phyloP scores from a whole-genome alignment of 495 filamentous ascomycete species.

The Thermochaetoides thermophila region DNA sequence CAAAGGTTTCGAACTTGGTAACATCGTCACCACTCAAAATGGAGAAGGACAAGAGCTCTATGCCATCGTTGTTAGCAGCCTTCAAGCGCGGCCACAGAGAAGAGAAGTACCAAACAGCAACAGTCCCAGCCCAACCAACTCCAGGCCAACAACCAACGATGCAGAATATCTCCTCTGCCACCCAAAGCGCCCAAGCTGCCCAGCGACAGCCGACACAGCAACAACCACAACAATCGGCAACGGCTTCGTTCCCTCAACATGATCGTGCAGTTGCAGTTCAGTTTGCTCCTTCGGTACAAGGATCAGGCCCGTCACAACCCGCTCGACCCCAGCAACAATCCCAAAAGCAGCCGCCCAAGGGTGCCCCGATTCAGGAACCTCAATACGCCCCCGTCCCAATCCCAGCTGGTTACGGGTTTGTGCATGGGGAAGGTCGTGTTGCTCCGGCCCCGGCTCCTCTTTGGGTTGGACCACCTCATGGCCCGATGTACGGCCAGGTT shows the following conservation, averaged over 20 bases:
- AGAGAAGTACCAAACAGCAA: conserved; percentile 2
- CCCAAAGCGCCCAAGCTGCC: no score
- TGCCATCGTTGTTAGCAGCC: conserved; percentile 17
- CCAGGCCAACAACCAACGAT: no score
- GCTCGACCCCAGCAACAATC: conserved; percentile 2
- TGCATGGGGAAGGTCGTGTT: conserved; percentile 28
- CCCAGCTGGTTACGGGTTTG: conserved; percentile 29
- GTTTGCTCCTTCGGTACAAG: no score
- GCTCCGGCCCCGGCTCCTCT: conserved; percentile 23
- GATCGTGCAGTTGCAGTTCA: conserved; percentile 4
- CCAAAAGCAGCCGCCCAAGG: conserved; percentile 3
- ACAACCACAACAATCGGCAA: conserved; percentile 3
- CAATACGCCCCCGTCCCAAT: conserved; percentile 33
- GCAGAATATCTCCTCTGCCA: no score
- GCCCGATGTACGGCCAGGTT: not conserved
- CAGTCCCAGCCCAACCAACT: conserved; percentile 5
- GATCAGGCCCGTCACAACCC: no score
- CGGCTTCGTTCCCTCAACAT: not conserved
- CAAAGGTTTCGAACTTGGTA: conserved; percentile 3
- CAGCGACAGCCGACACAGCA: no score
- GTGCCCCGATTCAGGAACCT: conserved; percentile 14
- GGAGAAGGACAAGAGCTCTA: conserved; percentile 15
- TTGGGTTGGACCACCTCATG: conserved; percentile 17
- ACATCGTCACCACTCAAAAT: conserved; percentile 4
- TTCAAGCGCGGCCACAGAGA: conserved; percentile 13